Percentiles rank a stretch among this genome's conserved stretches.
phyloP scores from a whole-genome alignment of 2,329 filamentous ascomycete genomes.

The Phoma sp. region DNA sequence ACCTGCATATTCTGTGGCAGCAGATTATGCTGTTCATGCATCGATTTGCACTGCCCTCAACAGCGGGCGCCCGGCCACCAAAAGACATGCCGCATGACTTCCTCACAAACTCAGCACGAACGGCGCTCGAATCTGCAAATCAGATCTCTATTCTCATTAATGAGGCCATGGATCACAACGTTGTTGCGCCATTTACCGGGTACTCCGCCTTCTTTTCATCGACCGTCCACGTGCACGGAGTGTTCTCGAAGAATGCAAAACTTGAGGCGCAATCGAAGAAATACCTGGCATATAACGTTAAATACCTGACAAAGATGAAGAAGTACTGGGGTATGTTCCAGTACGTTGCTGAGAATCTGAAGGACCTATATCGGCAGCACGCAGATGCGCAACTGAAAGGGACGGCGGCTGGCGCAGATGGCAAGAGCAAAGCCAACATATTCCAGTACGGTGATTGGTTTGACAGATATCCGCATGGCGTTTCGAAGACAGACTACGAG shows the following conservation, averaged over 20 bases:
- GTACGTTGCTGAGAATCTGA: slow-evolving; percentile 91
- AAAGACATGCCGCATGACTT: slow-evolving; percentile 79
- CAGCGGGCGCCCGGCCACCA: slow-evolving; percentile 67
- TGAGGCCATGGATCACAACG: slow-evolving; percentile 77
- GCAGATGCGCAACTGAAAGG: slow-evolving; percentile 80
- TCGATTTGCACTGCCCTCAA: slow-evolving; percentile 77
- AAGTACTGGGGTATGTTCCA: slow-evolving; percentile 99
- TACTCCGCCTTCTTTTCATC: slow-evolving; percentile 94
- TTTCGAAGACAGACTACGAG: slow-evolving; percentile 82
- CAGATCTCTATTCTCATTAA: slow-evolving; percentile 83
- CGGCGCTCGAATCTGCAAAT: slow-evolving; percentile 82
- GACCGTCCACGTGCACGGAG: slow-evolving; percentile 91
- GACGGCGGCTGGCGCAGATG: slow-evolving; percentile 48
- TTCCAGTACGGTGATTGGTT: slow-evolving; percentile 99
- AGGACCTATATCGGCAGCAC: slow-evolving; percentile 84
- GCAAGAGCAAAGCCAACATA: slow-evolving; percentile 59
- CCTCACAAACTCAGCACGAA: slow-evolving; percentile 73
- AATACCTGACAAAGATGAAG: slow-evolving; percentile 93
- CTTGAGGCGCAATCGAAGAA: slow-evolving; percentile 80
- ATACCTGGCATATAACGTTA: slow-evolving; percentile 85
- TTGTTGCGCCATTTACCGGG: slow-evolving; percentile 90
- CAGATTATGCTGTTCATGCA: slow-evolving; percentile 91
- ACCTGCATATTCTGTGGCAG: slow-evolving; percentile 87
- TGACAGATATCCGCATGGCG: slow-evolving; percentile 88
- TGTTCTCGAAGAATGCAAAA: slow-evolving; percentile 81